Base-by-base conservation (phyloP, 306 rosid genomes). In the Cicer cuneatum region DNA sequence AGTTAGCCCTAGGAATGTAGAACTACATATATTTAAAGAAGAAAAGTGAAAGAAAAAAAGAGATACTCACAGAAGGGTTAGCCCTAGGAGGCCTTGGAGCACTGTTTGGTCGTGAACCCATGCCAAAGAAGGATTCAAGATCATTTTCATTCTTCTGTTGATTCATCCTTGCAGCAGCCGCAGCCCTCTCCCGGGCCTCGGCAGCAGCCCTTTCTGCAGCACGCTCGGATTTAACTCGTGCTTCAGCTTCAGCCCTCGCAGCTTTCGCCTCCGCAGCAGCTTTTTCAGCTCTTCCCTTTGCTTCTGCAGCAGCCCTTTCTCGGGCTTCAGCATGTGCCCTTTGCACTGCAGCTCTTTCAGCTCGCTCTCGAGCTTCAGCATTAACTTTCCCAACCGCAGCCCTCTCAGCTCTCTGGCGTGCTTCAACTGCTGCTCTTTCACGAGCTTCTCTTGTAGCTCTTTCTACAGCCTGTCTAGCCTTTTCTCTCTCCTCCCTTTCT, bases 361-460 rank as follows among this genome's bases (percentile, higher is more conserved):
- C 97, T 67, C 99, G 94, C 69, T 75, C 95, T 68, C 98, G 91
- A 85, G 98, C 96, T 84, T 89, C 97, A 68, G 96, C 83, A 84
- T 85, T 86, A 69, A 78, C 97, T 87, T 87, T 95, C 6, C 54
- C 96, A 64, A 90, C 99, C 61, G 99, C 97, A 49, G 87, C 92
- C 83, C 86, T 88, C 75, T 92, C 93, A 81, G 99, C 99, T 85
- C 82, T 95, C 66, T 73, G 56, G 35, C 87, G 93, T 69, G 99
- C 98, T 18, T 85, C 99, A 77, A 77, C 72, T 62, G 88, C 92
- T 70, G 99, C 99, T 87, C 99, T 89, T 74, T 86, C 99, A 19
- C 99, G 99, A 39, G 97, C 99, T 86, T 95, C 99, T 82, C 99
- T 86, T 18, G 99, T 95, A 51, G 99, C 99, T 82, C 99, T 90